Conservation (phyloP, 2,329 filamentous ascomycete species). For the Orbilia javanica region DNA sequence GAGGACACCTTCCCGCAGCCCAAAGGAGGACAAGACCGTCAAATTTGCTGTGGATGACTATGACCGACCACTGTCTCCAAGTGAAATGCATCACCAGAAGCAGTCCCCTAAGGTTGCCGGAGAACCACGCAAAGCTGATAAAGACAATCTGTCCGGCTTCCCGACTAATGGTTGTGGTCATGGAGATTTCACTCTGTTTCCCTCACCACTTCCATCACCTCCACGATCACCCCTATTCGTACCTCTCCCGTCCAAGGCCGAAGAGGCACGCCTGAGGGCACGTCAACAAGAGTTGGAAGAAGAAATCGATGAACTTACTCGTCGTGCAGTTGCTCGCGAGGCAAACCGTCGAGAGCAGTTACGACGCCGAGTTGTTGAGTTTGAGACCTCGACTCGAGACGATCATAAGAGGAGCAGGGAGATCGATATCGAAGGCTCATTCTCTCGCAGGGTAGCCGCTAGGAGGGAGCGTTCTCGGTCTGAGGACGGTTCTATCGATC, state of each 20-base stretch:
- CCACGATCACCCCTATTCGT: constrained; percentile 54
- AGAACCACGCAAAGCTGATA: constrained; percentile 48
- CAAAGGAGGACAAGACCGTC: constrained; percentile 53
- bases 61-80: constrained; percentile 53
- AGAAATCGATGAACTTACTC: constrained; percentile 54
- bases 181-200: constrained; percentile 56
- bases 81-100: constrained; percentile 44
- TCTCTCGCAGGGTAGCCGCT: constrained; percentile 46
- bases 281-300: constrained; percentile 56
- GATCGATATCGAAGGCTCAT: constrained; percentile 58
- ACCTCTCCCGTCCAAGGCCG: constrained; percentile 34
- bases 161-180: constrained; percentile 50
- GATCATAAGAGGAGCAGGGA: constrained; percentile 49
- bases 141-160: constrained; percentile 47
- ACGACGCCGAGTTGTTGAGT: constrained; percentile 54
- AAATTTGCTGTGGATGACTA: constrained; percentile 58
- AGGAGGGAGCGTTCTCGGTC: constrained; percentile 47
- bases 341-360: constrained; percentile 55
- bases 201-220: constrained; percentile 54
- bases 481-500: constrained; percentile 56
- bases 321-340: constrained; percentile 54
- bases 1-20: constrained; percentile 45
- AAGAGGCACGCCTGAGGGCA: constrained; percentile 52
- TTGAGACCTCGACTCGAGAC: constrained; percentile 43
- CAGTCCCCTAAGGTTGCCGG: constrained; percentile 54